Evolutionary conservation across 1,284 basidiomycete genomes (phyloP).

Genomic region (Afroboletus lepidellus): DNA sequence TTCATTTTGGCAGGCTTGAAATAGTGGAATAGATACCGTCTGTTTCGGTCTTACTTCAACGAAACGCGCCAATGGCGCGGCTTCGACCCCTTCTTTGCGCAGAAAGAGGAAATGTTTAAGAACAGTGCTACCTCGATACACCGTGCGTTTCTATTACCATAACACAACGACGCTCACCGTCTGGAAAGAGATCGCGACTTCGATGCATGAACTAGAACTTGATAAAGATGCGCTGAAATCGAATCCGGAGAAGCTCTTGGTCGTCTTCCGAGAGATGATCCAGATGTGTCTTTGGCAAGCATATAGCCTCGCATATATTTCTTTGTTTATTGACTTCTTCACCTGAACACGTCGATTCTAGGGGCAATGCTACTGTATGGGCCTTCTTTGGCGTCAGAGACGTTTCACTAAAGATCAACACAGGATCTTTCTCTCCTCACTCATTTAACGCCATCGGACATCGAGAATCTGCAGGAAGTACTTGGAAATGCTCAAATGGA

Average conservation of each 20-base stretch:
- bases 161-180: neutral
- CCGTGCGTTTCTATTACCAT: slow-evolving; percentile 42
- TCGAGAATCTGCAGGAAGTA: slow-evolving; percentile 81
- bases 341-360: slow-evolving; percentile 26
- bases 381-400: neutral
- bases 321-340: too few species aligned
- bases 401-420: slow-evolving; percentile 7
- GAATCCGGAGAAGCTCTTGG: slow-evolving; percentile 53
- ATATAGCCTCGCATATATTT: neutral
- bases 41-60: slow-evolving; percentile 76
- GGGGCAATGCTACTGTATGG: slow-evolving; percentile 79
- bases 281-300: slow-evolving; percentile 84
- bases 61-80: slow-evolving; percentile 70
- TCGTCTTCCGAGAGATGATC: slow-evolving; percentile 81
- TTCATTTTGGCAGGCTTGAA: neutral
- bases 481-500: slow-evolving; percentile 71
- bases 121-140: slow-evolving; percentile 79
- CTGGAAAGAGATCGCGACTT: slow-evolving; percentile 62
- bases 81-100: slow-evolving; percentile 84
- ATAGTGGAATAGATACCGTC: slow-evolving; percentile 66
- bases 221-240: slow-evolving; percentile 46
- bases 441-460: slow-evolving; percentile 76
- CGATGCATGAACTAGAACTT: slow-evolving; percentile 60
- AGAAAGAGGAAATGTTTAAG: slow-evolving; percentile 84
- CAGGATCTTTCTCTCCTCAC: slow-evolving; percentile 85